Percentiles rank a stretch among this genome's conserved stretches.
Evolutionary conservation across 1,139 yeast genomes (phyloP).

Genomic region (Geotrichum carabidarum): DNA sequence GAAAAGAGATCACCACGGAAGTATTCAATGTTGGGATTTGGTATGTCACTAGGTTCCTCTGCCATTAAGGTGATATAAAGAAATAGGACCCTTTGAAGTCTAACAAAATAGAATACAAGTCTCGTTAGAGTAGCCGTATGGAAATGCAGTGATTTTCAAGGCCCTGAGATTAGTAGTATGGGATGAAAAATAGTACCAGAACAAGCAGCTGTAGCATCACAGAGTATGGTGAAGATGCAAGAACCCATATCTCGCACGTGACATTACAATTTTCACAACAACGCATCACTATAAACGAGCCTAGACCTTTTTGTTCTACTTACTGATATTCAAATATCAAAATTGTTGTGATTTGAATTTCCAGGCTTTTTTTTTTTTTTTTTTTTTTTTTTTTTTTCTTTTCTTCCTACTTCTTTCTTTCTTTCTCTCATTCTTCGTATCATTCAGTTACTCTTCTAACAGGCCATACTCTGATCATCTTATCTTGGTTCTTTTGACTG

Average conservation of each 20-base stretch:
- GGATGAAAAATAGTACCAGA: too few relatives aligned
- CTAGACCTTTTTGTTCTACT: neutral
- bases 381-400: neutral
- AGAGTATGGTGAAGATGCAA: too few relatives aligned
- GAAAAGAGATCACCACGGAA: slow-evolving; percentile 57
- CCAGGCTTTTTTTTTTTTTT: neutral
- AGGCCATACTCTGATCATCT: neutral
- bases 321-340: neutral
- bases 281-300: slow-evolving; percentile 1
- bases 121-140: too few relatives aligned
- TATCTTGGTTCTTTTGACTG: neutral
- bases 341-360: neutral
- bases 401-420: neutral
- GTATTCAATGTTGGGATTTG: slow-evolving; percentile 40
- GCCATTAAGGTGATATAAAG: neutral
- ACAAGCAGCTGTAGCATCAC: too few relatives aligned
- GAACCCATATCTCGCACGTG: too few relatives aligned
- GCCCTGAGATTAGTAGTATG: too few relatives aligned
- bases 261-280: neutral
- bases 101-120: too few relatives aligned
- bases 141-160: too few relatives aligned
- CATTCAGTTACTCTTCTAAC: neutral
- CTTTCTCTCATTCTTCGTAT: neutral
- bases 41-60: neutral
- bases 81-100: too few relatives aligned